Evolutionary conservation across 306 rosid genomes (phyloP).

Genomic region (Fragaria nilgerrensis): DNA sequence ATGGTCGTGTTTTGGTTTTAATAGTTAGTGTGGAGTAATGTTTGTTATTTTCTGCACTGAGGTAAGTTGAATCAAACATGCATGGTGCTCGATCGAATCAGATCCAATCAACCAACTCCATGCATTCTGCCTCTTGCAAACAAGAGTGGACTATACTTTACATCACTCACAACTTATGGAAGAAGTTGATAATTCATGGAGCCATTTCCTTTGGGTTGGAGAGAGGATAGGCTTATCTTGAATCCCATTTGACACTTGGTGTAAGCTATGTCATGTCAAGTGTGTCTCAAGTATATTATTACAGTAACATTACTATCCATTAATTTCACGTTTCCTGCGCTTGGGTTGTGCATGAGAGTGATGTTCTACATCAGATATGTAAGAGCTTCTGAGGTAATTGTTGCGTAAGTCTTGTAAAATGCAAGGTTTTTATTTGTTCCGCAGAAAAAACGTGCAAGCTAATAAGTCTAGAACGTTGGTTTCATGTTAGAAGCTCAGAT

Average conservation of each 20-base stretch:
- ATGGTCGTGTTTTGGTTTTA: constrained; percentile 49
- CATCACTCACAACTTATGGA: background rate
- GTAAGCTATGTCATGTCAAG: background rate
- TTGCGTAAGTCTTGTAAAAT: no score
- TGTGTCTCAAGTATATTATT: background rate
- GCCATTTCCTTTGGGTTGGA: background rate
- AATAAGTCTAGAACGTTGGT: no score
- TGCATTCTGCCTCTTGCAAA: background rate
- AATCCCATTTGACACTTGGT: background rate
- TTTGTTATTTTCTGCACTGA: constrained; percentile 19
- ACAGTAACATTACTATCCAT: background rate
- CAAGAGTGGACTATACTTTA: background rate
- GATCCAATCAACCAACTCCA: background rate
- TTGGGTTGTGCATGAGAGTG: background rate
- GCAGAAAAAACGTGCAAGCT: no score
- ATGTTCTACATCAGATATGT: background rate
- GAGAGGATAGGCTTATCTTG: constrained; percentile 7
- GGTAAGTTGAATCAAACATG: constrained; percentile 21
- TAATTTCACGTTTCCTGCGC: background rate
- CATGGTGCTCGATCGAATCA: background rate
- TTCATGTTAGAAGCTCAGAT: no score
- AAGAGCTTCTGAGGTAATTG: background rate
- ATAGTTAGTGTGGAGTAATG: constrained; percentile 21
- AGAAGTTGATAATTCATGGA: background rate
- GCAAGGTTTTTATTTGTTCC: no score